Conservation (phyloP, 805 yeast species). For the Zygosaccharomyces kombuchaensis region DNA sequence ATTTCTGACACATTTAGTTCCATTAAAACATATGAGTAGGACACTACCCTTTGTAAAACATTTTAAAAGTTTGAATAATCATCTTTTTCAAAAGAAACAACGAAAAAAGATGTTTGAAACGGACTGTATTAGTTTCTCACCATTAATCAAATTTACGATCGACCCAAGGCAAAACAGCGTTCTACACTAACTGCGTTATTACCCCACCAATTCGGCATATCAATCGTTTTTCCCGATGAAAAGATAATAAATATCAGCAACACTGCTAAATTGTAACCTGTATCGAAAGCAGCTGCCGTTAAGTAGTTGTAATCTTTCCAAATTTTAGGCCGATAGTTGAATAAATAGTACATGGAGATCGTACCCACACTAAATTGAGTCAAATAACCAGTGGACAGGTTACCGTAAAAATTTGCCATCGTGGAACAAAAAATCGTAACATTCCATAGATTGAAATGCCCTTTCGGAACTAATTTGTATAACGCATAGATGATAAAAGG, state of each 20-base stretch:
- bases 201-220: constrained; percentile 64
- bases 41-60: no score
- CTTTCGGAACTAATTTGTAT: constrained; percentile 35
- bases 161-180: neutral
- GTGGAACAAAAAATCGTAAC: constrained; percentile 44
- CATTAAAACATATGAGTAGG: no score
- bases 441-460: constrained; percentile 58
- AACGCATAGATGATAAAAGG: constrained; percentile 37
- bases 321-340: constrained; percentile 56
- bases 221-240: constrained; percentile 44
- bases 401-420: constrained; percentile 65
- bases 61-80: no score
- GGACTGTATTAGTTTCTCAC: no score
- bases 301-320: constrained; percentile 74
- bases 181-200: constrained; percentile 32
- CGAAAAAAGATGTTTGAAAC: no score
- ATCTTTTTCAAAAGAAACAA: no score
- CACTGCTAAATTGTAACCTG: constrained; percentile 62
- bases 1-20: no score
- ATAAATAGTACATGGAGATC: constrained; percentile 53
- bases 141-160: neutral
- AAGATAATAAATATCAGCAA: constrained; percentile 43
- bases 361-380: constrained; percentile 53
- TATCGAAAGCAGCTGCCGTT: constrained; percentile 59
- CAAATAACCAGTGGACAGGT: constrained; percentile 55